A percentile compares a stretch with the other conserved stretches of the same genome.
Evolutionary conservation across 2,329 filamentous ascomycete species (phyloP).

Genomic region (Xylaria digitata): DNA sequence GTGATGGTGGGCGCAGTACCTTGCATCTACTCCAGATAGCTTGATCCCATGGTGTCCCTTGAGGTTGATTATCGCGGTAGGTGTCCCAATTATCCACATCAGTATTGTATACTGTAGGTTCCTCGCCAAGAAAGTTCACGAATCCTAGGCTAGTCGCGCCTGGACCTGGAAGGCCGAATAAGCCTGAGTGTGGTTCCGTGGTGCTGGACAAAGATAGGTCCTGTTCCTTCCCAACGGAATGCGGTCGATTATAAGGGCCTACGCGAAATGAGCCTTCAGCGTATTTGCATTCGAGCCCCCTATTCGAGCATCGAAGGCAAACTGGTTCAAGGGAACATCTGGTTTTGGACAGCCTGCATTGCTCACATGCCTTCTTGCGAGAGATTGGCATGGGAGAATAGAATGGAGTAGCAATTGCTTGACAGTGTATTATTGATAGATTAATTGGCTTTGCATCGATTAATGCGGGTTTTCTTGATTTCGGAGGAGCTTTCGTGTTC

Average conservation of each 20-base stretch:
- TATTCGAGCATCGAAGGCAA: slow-evolving; percentile 42
- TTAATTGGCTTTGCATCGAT: background rate
- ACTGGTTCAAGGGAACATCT: slow-evolving; percentile 43
- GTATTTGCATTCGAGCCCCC: slow-evolving; percentile 41
- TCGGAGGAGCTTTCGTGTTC: background rate
- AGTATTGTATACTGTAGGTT: background rate
- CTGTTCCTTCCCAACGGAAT: background rate
- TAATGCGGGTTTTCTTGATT: background rate
- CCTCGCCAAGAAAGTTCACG: background rate
- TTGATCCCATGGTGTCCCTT: background rate
- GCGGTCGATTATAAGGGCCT: slow-evolving; percentile 28
- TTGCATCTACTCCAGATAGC: background rate
- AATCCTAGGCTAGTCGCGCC: background rate
- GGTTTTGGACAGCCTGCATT: slow-evolving; percentile 45
- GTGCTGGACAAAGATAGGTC: background rate
- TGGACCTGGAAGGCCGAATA: background rate
- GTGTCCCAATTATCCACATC: background rate
- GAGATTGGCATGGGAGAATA: slow-evolving; percentile 42
- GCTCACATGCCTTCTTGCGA: slow-evolving; percentile 44
- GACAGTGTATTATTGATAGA: background rate
- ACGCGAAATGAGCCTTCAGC: slow-evolving; percentile 8
- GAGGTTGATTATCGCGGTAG: background rate
- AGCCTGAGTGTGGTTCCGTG: background rate
- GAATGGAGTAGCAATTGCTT: background rate
- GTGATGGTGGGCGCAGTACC: background rate